Conservation (phyloP, 345 rosid genomes). For the Cardiospermum halicacabum region DNA sequence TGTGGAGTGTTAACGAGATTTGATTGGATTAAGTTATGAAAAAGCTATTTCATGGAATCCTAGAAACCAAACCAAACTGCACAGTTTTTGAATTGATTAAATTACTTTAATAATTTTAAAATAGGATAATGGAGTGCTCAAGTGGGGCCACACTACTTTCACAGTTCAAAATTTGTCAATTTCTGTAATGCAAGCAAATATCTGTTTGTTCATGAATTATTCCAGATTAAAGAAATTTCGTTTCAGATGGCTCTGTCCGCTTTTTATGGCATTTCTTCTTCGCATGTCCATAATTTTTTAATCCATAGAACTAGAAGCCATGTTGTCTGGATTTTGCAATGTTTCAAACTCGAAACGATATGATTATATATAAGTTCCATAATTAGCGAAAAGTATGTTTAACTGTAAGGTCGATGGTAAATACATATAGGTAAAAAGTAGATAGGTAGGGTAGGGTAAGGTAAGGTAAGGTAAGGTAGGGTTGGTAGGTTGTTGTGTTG, state of each 20-base stretch:
- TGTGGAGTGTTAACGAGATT: background rate
- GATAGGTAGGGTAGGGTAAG: too few species aligned
- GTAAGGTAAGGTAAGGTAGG: too few species aligned
- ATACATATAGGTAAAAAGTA: too few species aligned
- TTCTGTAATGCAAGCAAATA: background rate
- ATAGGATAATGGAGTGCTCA: too few species aligned
- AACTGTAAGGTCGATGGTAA: too few species aligned
- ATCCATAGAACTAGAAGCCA: too few species aligned
- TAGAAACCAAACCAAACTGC: background rate
- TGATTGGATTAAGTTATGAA: constrained; percentile 5
- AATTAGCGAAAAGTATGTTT: too few species aligned
- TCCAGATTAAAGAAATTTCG: background rate
- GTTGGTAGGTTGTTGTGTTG: background rate
- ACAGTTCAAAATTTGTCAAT: background rate
- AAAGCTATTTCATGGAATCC: background rate
- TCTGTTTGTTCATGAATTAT: background rate
- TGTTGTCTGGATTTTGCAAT: too few species aligned
- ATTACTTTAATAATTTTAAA: too few species aligned
- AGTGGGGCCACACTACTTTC: constrained; percentile 1
- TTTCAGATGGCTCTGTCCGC: background rate
- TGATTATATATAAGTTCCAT: too few species aligned
- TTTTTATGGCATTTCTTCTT: constrained; percentile 16
- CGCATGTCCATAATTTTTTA: background rate
- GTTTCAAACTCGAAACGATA: too few species aligned
- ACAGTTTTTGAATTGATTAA: constrained; percentile 12